Base-by-base conservation (phyloP, 2,329 filamentous ascomycete genomes). In the Penicillium crustosum region DNA sequence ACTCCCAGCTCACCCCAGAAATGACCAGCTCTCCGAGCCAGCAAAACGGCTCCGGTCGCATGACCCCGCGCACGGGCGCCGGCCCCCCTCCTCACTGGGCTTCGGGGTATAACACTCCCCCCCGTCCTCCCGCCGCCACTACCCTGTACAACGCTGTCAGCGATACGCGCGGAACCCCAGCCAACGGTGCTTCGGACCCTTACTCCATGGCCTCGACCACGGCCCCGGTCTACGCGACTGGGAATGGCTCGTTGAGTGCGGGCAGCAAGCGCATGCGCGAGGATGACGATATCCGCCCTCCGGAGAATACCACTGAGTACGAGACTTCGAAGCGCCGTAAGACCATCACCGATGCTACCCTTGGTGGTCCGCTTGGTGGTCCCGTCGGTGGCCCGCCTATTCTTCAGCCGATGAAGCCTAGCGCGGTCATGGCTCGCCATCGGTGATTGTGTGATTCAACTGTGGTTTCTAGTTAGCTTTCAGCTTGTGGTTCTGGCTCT, bases 91-190 rank as follows among this genome's bases (percentile, higher is more conserved):
- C 86, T 2, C 91, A 92, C 74, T 97, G 95, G 76, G 75, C 83
- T 6, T 84, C 82, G 50, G 88, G 87, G 27, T 96, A 95, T 77
- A 89, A 81, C 72, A 93, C 91, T 0, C 89, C 93, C 49, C 91
- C 92, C 23, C 87, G 91, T 42, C 81, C 84, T 2, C 64, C 76
- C 1, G 83, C 89, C 4, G 87, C 90, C 0, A 93, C 90, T 79
- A 95, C 87, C 71, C 80, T 96, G 50, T 96, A 96, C 81, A 95
- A 87, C 74, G 89, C 95, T 61, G 92, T 96, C 79, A 93, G 89
- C 73, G 91, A 90, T 71, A 89, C 91, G 59, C 85, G 90, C 27
- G 85, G 80, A 48, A 77, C 81, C 31, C 75, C 85, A 12, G 79
- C 83, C 19, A 91, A 90, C 65, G 88, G 88, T 31, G 76, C 82